phyloP scores from a whole-genome alignment of 257 asterid genomes.

The Ophiorrhiza pumila region DNA sequence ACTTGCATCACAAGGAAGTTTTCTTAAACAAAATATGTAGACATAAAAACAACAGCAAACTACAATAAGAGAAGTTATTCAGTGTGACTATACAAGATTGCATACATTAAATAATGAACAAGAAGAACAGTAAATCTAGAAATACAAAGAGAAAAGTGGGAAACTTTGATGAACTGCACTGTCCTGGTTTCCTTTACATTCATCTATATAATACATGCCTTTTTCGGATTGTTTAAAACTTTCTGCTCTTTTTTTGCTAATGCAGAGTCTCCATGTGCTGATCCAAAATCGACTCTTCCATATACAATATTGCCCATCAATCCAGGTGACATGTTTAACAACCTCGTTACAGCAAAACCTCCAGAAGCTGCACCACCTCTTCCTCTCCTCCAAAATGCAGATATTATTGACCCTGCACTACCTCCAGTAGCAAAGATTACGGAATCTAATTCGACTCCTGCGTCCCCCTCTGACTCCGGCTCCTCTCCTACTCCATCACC shows the following conservation, averaged over 20 bases:
- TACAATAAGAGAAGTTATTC: background rate
- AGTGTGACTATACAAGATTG: background rate
- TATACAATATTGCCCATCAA: conserved; percentile 19
- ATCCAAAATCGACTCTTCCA: conserved; percentile 16
- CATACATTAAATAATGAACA: background rate
- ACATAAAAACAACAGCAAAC: background rate
- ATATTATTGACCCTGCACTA: conserved; percentile 19
- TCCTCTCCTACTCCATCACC: background rate
- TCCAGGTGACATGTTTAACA: conserved; percentile 21
- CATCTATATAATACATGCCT: background rate
- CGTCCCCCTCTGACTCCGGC: background rate
- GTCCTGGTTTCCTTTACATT: background rate
- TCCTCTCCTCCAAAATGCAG: conserved; percentile 18
- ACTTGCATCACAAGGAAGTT: background rate
- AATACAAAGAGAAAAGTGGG: background rate
- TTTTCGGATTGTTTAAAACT: too few species aligned
- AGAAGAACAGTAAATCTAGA: background rate
- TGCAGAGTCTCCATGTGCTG: conserved; percentile 25
- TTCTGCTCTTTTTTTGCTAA: background rate
- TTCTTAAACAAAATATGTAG: too few species aligned
- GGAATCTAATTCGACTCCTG: background rate
- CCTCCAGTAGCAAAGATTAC: conserved; percentile 15
- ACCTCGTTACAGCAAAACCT: conserved; percentile 16
- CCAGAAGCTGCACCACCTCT: conserved; percentile 16
- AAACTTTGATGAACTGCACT: background rate